A percentile compares a stretch with the other conserved stretches of the same genome.
These are phyloP conservation scores for Xylariomycetidae sp. DNA, from an alignment of 2,329 filamentous ascomycete genomes.

Conservation along the genomic window DNA sequence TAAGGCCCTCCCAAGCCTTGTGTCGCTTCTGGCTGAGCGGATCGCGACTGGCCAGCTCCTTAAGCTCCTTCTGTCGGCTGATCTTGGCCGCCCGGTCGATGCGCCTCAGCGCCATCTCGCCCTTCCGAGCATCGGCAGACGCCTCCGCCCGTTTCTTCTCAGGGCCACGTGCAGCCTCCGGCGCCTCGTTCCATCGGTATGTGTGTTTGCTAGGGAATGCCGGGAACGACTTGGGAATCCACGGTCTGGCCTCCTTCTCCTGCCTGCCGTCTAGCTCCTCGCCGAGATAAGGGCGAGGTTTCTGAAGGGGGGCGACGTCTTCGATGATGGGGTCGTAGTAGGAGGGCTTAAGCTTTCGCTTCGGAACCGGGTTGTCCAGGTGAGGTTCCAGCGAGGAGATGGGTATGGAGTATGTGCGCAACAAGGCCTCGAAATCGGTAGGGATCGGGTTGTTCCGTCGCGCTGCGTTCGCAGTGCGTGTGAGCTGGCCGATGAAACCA, in stretches of 20 bases:
- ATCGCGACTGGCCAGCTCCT: slow-evolving; percentile 48
- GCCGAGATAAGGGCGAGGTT: slow-evolving; percentile 40
- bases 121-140: slow-evolving; percentile 53
- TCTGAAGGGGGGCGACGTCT: slow-evolving; percentile 33
- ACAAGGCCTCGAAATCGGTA: slow-evolving; percentile 49
- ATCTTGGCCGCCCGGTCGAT: slow-evolving; percentile 58
- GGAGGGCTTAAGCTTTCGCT: slow-evolving; percentile 29
- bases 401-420: slow-evolving; percentile 46
- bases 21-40: slow-evolving; percentile 48
- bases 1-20: slow-evolving; percentile 54
- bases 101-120: slow-evolving; percentile 54
- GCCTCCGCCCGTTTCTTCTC: slow-evolving; percentile 56
- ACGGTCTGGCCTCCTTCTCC: slow-evolving; percentile 49
- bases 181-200: slow-evolving; percentile 46
- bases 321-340: slow-evolving; percentile 33
- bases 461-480: slow-evolving; percentile 39
- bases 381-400: slow-evolving; percentile 49
- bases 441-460: slow-evolving; percentile 50
- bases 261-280: slow-evolving; percentile 51
- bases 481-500: slow-evolving; percentile 42
- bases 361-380: slow-evolving; percentile 45
- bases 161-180: slow-evolving; percentile 34
- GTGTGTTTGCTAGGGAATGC: slow-evolving; percentile 60
- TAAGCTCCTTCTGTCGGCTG: slow-evolving; percentile 59
- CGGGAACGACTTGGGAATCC: slow-evolving; percentile 54